Evolutionary conservation across 2,329 filamentous ascomycete species (phyloP).

Genomic region (Microcera coccophila): DNA sequence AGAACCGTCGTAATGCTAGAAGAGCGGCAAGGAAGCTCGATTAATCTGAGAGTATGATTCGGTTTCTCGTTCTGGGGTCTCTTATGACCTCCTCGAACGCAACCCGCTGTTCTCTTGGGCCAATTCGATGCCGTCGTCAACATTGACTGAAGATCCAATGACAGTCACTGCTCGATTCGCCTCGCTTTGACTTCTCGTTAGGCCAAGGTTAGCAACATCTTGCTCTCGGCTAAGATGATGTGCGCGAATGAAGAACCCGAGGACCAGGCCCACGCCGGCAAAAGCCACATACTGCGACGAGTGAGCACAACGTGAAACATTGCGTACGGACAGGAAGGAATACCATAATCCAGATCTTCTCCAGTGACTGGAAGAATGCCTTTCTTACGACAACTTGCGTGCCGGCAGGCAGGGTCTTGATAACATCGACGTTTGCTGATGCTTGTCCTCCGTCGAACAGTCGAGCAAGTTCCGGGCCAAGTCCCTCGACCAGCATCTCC

Average conservation of each 20-base stretch:
- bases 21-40: no score
- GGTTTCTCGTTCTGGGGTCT: no score
- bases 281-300: conserved; percentile 18
- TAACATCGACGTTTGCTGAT: conserved; percentile 52
- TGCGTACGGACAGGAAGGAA: not conserved
- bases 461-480: conserved; percentile 45
- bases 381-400: conserved; percentile 21
- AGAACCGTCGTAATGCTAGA: no score
- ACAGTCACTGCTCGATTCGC: not conserved
- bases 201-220: conserved; percentile 16
- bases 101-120: not conserved
- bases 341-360: conserved; percentile 30
- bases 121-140: not conserved
- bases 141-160: not conserved
- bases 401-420: conserved; percentile 30
- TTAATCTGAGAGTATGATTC: no score
- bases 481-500: conserved; percentile 38
- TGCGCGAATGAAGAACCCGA: conserved; percentile 21
- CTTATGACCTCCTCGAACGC: not conserved
- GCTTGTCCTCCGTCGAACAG: conserved; percentile 52
- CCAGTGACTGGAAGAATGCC: conserved; percentile 24
- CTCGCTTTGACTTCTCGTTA: not conserved
- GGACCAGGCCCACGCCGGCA: conserved; percentile 10
- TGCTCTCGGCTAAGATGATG: conserved; percentile 23
- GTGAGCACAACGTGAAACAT: not conserved